These are phyloP conservation scores for Leishmania martiniquensis DNA, from an alignment of 208 protist species.

Conservation along the genomic window DNA sequence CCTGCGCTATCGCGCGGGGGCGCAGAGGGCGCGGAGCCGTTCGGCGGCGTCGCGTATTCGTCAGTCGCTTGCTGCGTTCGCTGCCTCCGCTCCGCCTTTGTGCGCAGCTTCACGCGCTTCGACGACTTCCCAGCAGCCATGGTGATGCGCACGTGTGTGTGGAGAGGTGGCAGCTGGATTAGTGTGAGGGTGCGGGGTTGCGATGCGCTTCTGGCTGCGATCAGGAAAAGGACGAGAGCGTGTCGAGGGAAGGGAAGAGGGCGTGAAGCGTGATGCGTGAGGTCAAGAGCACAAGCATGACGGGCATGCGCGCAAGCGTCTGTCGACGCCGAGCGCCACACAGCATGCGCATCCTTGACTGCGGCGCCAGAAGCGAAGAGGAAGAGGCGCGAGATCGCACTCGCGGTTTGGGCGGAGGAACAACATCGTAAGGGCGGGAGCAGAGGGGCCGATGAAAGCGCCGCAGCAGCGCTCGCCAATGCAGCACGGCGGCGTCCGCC, in stretches of 20 bases:
- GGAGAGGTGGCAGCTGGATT: not conserved
- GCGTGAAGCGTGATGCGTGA: too few relatives aligned
- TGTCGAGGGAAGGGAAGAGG: not conserved
- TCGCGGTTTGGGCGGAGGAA: not conserved
- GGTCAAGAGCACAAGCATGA: not conserved
- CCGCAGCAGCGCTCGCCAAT: not conserved
- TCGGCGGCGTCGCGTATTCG: not conserved
- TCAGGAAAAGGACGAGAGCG: not conserved
- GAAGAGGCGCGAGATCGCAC: not conserved
- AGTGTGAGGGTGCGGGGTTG: not conserved
- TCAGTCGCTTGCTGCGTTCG: not conserved
- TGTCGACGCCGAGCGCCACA: not conserved
- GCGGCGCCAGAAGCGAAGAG: not conserved
- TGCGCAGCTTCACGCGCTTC: conserved; percentile 31
- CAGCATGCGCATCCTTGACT: not conserved
- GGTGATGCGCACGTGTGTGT: not conserved
- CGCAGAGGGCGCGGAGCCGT: not conserved
- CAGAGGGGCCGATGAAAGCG: not conserved
- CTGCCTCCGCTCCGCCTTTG: conserved; percentile 18
- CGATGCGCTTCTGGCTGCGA: not conserved
- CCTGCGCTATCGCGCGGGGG: not conserved
- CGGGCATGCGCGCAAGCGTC: not conserved
- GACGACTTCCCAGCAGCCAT: conserved; percentile 31
- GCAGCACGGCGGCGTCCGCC: not conserved
- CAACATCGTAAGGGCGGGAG: not conserved